phyloP scores from a whole-genome alignment of 139 green algal genomes.

The Zygnema cylindricum region DNA sequence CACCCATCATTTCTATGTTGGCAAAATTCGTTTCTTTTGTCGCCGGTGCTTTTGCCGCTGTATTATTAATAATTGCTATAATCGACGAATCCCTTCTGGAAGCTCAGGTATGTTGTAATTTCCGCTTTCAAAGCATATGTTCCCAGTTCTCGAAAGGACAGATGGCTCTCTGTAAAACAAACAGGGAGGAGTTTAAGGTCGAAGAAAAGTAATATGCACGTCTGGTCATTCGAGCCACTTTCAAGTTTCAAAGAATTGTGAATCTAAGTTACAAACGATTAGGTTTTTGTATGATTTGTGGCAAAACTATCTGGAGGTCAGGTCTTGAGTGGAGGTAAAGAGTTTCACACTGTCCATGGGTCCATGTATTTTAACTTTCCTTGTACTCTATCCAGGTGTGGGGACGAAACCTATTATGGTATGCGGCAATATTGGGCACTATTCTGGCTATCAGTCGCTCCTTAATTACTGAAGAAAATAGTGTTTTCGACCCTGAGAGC shows the following conservation, averaged over 20 bases:
- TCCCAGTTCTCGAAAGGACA: too few species aligned
- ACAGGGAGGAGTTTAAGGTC: too few species aligned
- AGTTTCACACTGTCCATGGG: too few species aligned
- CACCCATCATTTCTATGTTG: constrained; percentile 70
- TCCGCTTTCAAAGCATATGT: too few species aligned
- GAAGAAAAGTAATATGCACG: too few species aligned
- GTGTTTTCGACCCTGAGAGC: constrained; percentile 82
- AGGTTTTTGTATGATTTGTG: too few species aligned
- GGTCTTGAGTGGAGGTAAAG: too few species aligned
- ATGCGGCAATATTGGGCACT: constrained; percentile 61
- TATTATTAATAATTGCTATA: constrained; percentile 59
- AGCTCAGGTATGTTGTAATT: constrained; percentile 50
- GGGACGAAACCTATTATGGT: constrained; percentile 65
- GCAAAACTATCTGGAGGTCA: too few species aligned
- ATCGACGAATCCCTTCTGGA: constrained; percentile 66
- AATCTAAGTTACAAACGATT: too few species aligned
- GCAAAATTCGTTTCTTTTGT: constrained; percentile 86
- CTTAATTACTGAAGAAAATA: constrained; percentile 64
- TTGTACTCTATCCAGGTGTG: constrained; percentile 49
- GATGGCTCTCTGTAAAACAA: background rate
- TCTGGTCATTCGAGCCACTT: too few species aligned
- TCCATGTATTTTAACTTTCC: too few species aligned
- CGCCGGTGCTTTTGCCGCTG: constrained; percentile 80
- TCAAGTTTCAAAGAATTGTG: too few species aligned
- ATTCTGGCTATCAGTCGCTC: constrained; percentile 62